Evolutionary conservation across 495 filamentous ascomycete species (phyloP), one percentile per base, ranked within the genome.

Genomic region (Thozetella sp.): DNA sequence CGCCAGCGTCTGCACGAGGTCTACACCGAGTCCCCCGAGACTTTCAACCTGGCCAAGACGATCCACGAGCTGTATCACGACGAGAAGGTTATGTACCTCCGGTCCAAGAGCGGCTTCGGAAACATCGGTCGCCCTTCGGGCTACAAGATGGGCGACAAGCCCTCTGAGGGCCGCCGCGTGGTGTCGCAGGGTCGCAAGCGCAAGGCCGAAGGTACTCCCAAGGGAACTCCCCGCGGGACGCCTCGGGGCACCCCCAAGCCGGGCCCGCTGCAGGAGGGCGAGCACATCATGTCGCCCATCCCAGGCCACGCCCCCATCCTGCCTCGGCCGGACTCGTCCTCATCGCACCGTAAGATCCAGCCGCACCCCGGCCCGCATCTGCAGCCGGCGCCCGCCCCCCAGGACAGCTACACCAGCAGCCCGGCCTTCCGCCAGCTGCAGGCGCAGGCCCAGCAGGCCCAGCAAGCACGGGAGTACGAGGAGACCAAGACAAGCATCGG

Each of bases 111-210:
- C 55, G 79, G 79, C 0, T 77, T 76, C 48, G 72, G 73, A 10
- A 78, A 78, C 51, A 80, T 82, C 19, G 79, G 79, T 2, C 66
- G 79, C 3, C 79, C 79, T 9, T 76, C 76, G 0, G 75, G 70
- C 0, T 74, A 76, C 53, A 67, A 71, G 54, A 55, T 56, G 54
- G 54, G 34, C 20, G 54, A 56, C 22, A 56, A 56, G 37, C 34
- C 34, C n/a, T 37, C 40, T 4, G 54, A 56, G 17, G 22, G 54
- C 1, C 4, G 34, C n/a, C 22, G 22, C 51, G 51, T 24, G 27
- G 26, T 60, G 23, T 59, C 25, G 20, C 63, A 55, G 55, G 55
- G 53, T 9, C 11, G 22, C 2, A 65, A 59, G 24, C 48, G 45
- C 2, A 65, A 62, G 40, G 30, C 22, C 1, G 25, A 19, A 3